These are phyloP conservation scores for Gynochthodes officinalis DNA, from an alignment of 257 asterid species.

Conservation along the genomic window DNA sequence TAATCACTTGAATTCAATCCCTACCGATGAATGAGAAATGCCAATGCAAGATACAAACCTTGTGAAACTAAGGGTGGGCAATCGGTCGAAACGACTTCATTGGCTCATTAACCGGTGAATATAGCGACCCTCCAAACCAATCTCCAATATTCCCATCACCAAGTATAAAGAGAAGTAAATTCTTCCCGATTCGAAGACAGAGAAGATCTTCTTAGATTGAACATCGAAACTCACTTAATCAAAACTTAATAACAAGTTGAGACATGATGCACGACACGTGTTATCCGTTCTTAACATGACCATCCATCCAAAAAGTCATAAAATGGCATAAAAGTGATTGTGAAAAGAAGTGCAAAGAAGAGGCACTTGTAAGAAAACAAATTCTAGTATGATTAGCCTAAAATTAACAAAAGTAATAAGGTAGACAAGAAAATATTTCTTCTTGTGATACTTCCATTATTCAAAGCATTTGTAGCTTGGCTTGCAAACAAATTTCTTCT, in stretches of 20 bases:
- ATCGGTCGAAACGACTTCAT: conserved; percentile 85
- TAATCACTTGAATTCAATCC: not conserved
- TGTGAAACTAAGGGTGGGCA: conserved; percentile 79
- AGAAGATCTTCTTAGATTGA: not conserved
- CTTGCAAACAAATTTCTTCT: conserved; percentile 14
- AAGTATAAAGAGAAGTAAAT: conserved; percentile 43
- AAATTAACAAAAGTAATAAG: not conserved
- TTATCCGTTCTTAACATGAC: not conserved
- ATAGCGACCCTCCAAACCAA: conserved; percentile 67
- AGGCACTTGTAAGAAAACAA: not conserved
- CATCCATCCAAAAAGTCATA: not conserved
- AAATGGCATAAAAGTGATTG: not conserved
- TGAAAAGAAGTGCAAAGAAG: not conserved
- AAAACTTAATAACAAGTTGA: not conserved
- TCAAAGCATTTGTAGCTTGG: conserved; percentile 13
- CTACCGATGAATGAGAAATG: not conserved
- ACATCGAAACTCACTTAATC: not conserved
- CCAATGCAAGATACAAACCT: conserved; percentile 37
- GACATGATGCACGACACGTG: not conserved
- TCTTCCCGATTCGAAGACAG: conserved; percentile 36
- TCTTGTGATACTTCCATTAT: conserved; percentile 10
- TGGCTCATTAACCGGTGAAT: conserved; percentile 78
- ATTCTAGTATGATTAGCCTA: not conserved
- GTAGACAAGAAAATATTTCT: not conserved
- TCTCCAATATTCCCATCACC: conserved; percentile 78